phyloP scores from a whole-genome alignment of 352 stramenopile genomes.

The Globisporangium megalacanthum region DNA sequence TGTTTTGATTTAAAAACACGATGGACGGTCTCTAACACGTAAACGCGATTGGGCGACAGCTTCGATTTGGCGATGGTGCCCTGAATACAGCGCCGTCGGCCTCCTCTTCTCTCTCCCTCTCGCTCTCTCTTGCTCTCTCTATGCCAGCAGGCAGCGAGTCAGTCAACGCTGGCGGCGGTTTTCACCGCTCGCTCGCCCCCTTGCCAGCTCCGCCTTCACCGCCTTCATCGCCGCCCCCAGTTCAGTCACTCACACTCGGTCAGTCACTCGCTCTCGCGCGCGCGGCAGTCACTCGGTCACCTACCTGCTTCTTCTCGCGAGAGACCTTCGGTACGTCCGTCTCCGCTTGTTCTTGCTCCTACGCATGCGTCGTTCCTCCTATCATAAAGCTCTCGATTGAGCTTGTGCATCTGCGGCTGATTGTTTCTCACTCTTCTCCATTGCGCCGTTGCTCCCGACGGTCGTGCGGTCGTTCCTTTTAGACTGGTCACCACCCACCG shows the following conservation, averaged over 20 bases:
- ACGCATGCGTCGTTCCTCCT: too few relatives aligned
- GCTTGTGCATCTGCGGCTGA: too few relatives aligned
- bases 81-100: background rate
- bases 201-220: background rate
- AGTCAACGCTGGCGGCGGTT: background rate
- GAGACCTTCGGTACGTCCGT: too few relatives aligned
- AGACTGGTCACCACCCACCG: too few relatives aligned
- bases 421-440: too few relatives aligned
- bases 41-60: too few relatives aligned
- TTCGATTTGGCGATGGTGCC: background rate
- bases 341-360: too few relatives aligned
- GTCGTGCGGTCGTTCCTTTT: too few relatives aligned
- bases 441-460: too few relatives aligned
- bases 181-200: background rate
- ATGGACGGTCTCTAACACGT: too few relatives aligned
- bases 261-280: conserved; percentile 1
- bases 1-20: background rate
- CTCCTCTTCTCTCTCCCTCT: conserved; percentile 3
- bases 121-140: conserved; percentile 1
- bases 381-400: too few relatives aligned
- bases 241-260: conserved; percentile 3
- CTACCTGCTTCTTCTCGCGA: background rate
- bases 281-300: conserved; percentile 1
- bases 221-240: background rate
- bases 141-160: background rate